Base-by-base conservation (phyloP, 2,329 filamentous ascomycete genomes). In the Bimuria novae-zelandiae region DNA sequence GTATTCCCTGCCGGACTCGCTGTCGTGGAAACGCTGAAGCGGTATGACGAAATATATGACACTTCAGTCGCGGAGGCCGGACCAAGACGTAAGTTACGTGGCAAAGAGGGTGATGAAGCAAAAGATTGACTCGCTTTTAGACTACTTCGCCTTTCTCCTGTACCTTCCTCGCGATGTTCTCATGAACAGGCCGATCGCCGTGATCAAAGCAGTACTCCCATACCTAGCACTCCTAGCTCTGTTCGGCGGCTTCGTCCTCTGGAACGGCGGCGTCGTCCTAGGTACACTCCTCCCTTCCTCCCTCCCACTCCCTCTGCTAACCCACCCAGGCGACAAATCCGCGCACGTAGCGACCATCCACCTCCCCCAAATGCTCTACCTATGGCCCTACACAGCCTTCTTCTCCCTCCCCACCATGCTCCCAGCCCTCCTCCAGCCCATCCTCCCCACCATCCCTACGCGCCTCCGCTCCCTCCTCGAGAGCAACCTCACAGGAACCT, bases 341-440 rank as follows among this genome's bases (percentile, higher is more conserved):
- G 97, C 96, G 68, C 94, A 99, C 67, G 82, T 94, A 27, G 92
- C 92, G 0, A 94, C 92, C 1, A 77, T 97, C 11, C 93, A 99
- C 68, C 76, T 94, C 4, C 83, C 93, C 0, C 94, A 99, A 75
- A 89, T 99, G 84, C 86, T 97, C 16, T 99, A 99, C 68, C 87
- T 97, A 61, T 96, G 92, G 89, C 88, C 92, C 0, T 89, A 96
- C 57, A 87, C 96, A 52, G 77, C 84, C 30, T 96, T 97, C 76
- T 97, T 97, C 77, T 96, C 92, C 0, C 84, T 86, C 43, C 93
- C 94, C 0, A 79, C 97, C 0, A 75, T 93, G 3, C 58, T 89
- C 0, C 83, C 86, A 0, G 78, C 80, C 2, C 46, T 87, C 4
- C 64, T 82, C 14, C 65, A 75, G 25, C 53, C 70, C 17, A 22